Percentiles rank a stretch among this genome's conserved stretches.
phyloP scores from a whole-genome alignment of 2,329 filamentous ascomycete species.

The Allantophomopsis cytisporea region DNA sequence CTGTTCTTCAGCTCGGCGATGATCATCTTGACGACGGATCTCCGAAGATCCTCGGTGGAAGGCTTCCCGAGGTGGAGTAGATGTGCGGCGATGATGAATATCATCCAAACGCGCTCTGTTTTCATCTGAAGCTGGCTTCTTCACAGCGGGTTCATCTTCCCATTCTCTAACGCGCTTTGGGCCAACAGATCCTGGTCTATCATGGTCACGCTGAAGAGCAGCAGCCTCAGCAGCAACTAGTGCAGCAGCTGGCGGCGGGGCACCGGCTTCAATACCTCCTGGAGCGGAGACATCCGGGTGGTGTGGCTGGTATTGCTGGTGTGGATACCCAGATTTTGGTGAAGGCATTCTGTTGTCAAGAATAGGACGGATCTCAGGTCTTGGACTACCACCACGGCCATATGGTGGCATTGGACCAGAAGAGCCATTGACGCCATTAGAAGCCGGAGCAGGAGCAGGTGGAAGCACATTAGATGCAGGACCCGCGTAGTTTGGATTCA shows the following conservation, averaged over 20 bases:
- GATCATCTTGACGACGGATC: conserved; percentile 39
- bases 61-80: conserved; percentile 55
- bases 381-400: conserved; percentile 60
- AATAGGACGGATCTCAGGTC: conserved; percentile 71
- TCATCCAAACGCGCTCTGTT: conserved; percentile 78
- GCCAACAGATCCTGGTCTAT: conserved; percentile 64
- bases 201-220: conserved; percentile 49
- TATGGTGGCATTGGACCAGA: conserved; percentile 49
- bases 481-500: conserved; percentile 44
- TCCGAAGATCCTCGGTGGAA: conserved; percentile 72
- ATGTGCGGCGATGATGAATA: conserved; percentile 63
- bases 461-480: conserved; percentile 30
- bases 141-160: conserved; percentile 62
- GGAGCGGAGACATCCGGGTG: conserved; percentile 41
- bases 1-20: conserved; percentile 60
- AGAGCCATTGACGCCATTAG: conserved; percentile 18
- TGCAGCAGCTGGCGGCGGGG: conserved; percentile 51
- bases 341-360: conserved; percentile 81
- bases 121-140: conserved; percentile 85
- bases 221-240: conserved; percentile 55
- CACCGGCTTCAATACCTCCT: conserved; percentile 37
- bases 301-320: conserved; percentile 53
- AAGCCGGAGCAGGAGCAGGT: conserved; percentile 21
- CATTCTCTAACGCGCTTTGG: conserved; percentile 84
- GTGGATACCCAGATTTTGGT: conserved; percentile 75